Conservation (phyloP, 768 basidiomycete species). For the Erythrobasidium yunnanense region DNA sequence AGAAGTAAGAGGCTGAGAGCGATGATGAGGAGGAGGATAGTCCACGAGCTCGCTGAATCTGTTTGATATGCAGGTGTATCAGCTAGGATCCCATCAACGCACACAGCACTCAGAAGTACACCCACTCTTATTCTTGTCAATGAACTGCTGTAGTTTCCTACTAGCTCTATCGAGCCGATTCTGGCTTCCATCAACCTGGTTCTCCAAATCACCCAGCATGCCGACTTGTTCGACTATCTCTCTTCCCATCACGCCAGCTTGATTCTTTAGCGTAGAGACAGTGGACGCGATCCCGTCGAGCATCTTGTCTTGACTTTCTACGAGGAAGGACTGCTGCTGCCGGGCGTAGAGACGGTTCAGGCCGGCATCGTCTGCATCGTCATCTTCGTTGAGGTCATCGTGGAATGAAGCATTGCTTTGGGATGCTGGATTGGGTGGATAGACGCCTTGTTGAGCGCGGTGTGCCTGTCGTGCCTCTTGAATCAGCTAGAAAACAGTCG, state of each 20-base stretch:
- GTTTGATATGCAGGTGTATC: background rate
- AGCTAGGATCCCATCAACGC: background rate
- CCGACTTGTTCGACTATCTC: conserved; percentile 77
- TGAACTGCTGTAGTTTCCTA: conserved; percentile 23
- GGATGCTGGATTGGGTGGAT: background rate
- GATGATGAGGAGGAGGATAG: conserved; percentile 20
- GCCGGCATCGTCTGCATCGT: background rate
- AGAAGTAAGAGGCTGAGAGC: background rate
- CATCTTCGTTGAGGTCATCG: conserved; percentile 1
- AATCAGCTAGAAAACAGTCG: too few relatives aligned
- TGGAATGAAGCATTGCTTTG: background rate
- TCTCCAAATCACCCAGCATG: conserved; percentile 22
- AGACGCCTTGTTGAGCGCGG: too few relatives aligned
- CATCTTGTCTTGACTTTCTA: conserved; percentile 77
- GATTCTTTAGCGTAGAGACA: conserved; percentile 67
- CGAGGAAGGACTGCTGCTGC: conserved; percentile 54
- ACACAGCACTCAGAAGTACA: background rate
- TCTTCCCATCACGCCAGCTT: conserved; percentile 86
- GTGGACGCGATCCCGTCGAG: conserved; percentile 81
- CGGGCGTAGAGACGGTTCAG: background rate
- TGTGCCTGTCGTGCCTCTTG: too few relatives aligned
- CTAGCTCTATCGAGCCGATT: conserved; percentile 26
- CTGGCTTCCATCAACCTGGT: conserved; percentile 20
- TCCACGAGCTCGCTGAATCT: conserved; percentile 13
- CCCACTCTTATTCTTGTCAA: conserved; percentile 29